A percentile compares a stretch with the other conserved stretches of the same genome.
Evolutionary conservation across 176 grass and related monocot genomes (phyloP).

Genomic region (Carex cristatella): DNA sequence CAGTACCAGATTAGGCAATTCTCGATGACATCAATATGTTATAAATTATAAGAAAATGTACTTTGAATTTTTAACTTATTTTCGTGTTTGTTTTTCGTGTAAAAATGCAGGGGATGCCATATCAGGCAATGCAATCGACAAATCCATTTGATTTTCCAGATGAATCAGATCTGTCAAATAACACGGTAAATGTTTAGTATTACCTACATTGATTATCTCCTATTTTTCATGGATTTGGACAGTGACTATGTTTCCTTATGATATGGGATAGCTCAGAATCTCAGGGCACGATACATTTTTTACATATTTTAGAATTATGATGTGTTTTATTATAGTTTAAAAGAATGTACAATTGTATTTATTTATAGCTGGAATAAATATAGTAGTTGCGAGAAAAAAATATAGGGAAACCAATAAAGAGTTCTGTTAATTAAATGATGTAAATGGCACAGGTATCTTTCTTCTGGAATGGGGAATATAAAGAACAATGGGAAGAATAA

Average conservation of each 20-base stretch:
- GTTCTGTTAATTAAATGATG: background rate
- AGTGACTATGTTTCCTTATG: background rate
- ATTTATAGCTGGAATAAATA: background rate
- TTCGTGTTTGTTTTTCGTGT: constrained; percentile 23
- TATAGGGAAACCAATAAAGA: background rate
- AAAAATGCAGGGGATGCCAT: constrained; percentile 37
- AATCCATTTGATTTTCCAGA: constrained; percentile 84
- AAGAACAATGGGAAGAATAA: background rate
- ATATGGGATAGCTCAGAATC: too few species aligned
- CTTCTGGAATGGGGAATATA: background rate
- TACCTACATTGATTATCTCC: background rate
- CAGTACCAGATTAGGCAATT: background rate
- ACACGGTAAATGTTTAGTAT: constrained; percentile 27
- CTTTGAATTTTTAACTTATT: background rate
- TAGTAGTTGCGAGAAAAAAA: background rate
- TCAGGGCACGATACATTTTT: background rate
- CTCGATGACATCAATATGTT: background rate
- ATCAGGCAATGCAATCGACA: constrained; percentile 51
- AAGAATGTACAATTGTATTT: background rate
- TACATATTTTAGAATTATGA: background rate
- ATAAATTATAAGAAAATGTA: background rate
- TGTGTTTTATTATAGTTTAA: background rate
- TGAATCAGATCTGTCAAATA: constrained; percentile 38
- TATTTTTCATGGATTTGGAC: background rate
- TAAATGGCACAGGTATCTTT: background rate